A percentile compares a stretch with the other conserved stretches of the same genome.
phyloP scores from a whole-genome alignment of 768 basidiomycete genomes.

The Cytidiella melzeri region DNA sequence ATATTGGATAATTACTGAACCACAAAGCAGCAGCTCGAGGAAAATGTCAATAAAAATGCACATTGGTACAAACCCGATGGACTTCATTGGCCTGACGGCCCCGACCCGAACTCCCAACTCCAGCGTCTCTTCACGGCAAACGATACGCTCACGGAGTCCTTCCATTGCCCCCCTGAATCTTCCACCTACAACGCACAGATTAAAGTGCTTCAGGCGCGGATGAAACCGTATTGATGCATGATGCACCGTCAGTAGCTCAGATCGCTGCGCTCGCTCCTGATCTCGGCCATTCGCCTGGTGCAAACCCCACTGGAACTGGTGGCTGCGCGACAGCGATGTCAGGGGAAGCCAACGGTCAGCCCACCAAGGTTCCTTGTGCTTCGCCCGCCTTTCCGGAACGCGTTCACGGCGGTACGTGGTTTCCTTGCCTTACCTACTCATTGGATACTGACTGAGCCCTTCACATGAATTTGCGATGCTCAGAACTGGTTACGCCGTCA shows the following conservation, averaged over 20 bases:
- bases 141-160: conserved; percentile 67
- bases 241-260: conserved; percentile 1
- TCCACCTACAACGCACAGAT: conserved; percentile 42
- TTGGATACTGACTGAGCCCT: no score
- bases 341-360: conserved; percentile 47
- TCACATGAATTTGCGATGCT: no score
- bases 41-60: conserved; percentile 25
- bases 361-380: conserved; percentile 55
- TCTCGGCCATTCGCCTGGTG: conserved; percentile 48
- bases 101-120: conserved; percentile 31
- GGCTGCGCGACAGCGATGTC: conserved; percentile 62
- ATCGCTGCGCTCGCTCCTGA: conserved; percentile 46
- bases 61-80: conserved; percentile 27
- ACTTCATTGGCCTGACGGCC: conserved; percentile 39
- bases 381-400: conserved; percentile 54
- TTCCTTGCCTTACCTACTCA: no score
- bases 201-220: conserved; percentile 4
- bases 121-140: conserved; percentile 47
- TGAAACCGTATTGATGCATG: not conserved
- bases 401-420: conserved; percentile 50
- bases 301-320: conserved; percentile 66
- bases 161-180: conserved; percentile 58
- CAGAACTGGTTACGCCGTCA: no score
- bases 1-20: not conserved
- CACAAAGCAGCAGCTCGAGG: conserved; percentile 13